Evolutionary conservation across 75 land plant species (phyloP).

Genomic region (Pinus taeda): DNA sequence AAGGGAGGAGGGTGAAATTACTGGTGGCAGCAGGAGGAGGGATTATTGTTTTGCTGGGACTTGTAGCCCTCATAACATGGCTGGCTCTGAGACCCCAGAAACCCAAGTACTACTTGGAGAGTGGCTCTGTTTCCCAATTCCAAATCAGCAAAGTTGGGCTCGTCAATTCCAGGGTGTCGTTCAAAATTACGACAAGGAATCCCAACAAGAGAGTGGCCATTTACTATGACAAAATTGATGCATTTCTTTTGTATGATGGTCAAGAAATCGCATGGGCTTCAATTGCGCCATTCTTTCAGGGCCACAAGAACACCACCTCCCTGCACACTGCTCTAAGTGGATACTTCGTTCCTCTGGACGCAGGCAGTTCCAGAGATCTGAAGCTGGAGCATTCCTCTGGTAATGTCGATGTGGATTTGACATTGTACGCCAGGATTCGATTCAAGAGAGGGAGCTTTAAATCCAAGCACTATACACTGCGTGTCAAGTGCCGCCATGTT

Average conservation of each 20-base stretch:
- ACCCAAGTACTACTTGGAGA: conserved; percentile 20
- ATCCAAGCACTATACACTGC: conserved; percentile 22
- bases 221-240: conserved; percentile 27
- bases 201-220: conserved; percentile 28
- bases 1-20: no score
- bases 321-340: conserved; percentile 8
- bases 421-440: conserved; percentile 12
- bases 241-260: conserved; percentile 11
- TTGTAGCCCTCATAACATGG: conserved; percentile 18
- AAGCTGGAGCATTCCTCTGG: not conserved
- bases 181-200: conserved; percentile 21
- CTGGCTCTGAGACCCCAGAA: conserved; percentile 16
- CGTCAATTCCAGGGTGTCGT: conserved; percentile 20
- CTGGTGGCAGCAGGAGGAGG: not conserved
- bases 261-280: conserved; percentile 16
- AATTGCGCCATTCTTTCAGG: conserved; percentile 26
- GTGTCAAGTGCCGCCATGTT: conserved; percentile 20
- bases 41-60: conserved; percentile 19
- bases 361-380: conserved; percentile 5
- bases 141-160: not conserved
- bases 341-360: not conserved
- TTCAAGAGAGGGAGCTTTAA: conserved; percentile 41
- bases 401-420: conserved; percentile 18
- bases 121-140: conserved; percentile 13
- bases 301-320: conserved; percentile 18